Base-by-base conservation (phyloP, 306 rosid genomes). In the Calophaca sinica region DNA sequence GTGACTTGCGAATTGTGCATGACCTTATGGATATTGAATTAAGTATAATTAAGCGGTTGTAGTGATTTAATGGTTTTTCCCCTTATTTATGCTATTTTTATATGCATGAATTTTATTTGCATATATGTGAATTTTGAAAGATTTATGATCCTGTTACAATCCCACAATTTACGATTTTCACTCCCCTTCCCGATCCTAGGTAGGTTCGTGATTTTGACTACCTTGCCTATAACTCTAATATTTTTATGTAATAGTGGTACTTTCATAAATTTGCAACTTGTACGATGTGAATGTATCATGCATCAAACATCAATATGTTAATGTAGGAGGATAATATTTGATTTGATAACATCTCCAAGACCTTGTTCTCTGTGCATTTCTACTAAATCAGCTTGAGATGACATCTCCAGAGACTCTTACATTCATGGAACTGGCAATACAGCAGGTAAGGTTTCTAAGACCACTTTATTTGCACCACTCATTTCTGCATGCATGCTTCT, bases 341-440 rank as follows among this genome's bases (percentile, higher is more conserved):
- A 62, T 62, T 39, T 62, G 3, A 9, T 41, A 41, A 39, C 29
- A 62, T 14, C 14, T 36, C 68, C 45, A 6, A 35, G 10, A 46
- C 29, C 52, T 9, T 68, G 46, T 12, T 68, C 15, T 33, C 35
- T 31, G 62, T 66, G 48, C 10, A 20, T n/a, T 68, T 33, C 60
- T 31, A n/a, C 12, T 5, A 32, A 35, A 63, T 38, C 51, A 72
- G 10, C 41, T 44, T 38, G 58, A 4, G 54, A 77, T 77, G 81
- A 49, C 76, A 13, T 69, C 76, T 59, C 10, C 48, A 0, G 64
- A 69, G 6, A 77, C 70, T 9, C 62, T 35, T 58, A 11, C 68
- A 3, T 89, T 91, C 69, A 94, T 94, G 98, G 86, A 81, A 33
- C 88, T 84, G 57, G 97, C 98, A 15, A 73, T 94, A 62, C 84